Conservation (phyloP, 225 moss, liverwort and hornwort species). For the Marchantia paleacea region DNA sequence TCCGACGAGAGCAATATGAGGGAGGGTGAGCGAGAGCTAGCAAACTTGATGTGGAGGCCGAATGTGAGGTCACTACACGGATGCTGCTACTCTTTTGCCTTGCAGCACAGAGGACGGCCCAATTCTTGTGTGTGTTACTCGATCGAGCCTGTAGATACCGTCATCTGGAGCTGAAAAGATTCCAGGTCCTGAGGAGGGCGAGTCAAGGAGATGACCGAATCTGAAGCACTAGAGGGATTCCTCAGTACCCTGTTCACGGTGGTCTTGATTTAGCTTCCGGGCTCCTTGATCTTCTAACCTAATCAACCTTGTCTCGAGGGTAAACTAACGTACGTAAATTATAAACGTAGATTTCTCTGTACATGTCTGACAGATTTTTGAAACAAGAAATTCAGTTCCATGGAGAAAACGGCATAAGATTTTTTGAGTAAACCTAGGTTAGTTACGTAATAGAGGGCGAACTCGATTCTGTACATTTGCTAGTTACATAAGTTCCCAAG, state of each 20-base stretch:
- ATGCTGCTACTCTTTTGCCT: background rate
- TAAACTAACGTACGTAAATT: background rate
- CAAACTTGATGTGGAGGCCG: background rate
- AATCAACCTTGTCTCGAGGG: background rate
- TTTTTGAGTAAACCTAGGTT: background rate
- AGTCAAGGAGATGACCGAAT: background rate
- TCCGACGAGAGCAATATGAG: background rate
- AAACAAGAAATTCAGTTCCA: background rate
- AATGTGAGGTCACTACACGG: background rate
- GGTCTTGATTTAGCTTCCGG: background rate
- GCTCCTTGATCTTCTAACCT: background rate
- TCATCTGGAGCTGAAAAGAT: background rate
- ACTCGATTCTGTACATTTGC: conserved; percentile 8
- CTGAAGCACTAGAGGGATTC: background rate
- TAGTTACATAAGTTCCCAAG: background rate
- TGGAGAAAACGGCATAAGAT: background rate
- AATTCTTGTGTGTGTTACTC: background rate
- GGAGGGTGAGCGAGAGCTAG: background rate
- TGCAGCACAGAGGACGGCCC: background rate
- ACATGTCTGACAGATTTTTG: conserved; percentile 10
- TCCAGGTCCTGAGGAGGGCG: background rate
- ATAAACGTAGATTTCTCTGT: conserved; percentile 7
- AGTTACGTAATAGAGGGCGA: background rate
- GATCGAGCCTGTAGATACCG: background rate
- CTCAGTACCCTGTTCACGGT: background rate